Conservation (phyloP, 768 basidiomycete genomes). For the Leccinum arenicola region DNA sequence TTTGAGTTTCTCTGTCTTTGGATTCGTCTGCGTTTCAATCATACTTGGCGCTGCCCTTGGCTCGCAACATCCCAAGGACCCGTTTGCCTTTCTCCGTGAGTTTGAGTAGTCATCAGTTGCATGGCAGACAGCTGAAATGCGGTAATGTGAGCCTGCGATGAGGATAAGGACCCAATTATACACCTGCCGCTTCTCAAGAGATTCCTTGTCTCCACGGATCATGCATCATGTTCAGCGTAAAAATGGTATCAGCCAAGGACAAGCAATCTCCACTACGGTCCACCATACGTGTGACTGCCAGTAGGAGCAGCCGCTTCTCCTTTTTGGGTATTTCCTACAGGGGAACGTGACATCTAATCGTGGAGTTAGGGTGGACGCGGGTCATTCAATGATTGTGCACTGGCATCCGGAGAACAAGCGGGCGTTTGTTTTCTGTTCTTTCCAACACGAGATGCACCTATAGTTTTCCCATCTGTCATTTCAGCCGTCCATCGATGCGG, state of each 20-base stretch:
- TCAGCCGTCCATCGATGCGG: not conserved
- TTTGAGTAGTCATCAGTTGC: not conserved
- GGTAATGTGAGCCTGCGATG: not conserved
- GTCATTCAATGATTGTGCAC: not conserved
- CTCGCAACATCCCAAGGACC: not conserved
- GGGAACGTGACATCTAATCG: not conserved
- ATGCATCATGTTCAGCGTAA: not conserved
- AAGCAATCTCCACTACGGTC: not conserved
- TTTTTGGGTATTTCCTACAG: not conserved
- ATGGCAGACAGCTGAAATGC: not conserved
- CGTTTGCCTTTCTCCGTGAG: not conserved
- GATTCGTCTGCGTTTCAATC: not conserved
- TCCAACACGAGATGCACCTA: not conserved
- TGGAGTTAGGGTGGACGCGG: slow-evolving; percentile 23
- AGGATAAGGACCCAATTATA: not conserved
- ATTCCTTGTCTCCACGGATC: not conserved
- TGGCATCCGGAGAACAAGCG: not conserved
- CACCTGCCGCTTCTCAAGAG: too few species aligned
- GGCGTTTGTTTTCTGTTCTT: not conserved
- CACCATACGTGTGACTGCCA: not conserved
- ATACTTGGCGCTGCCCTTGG: not conserved
- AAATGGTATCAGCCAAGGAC: not conserved
- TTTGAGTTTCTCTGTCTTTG: not conserved
- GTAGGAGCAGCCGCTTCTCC: not conserved
- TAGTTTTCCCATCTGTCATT: not conserved